Percentiles rank a stretch among this genome's conserved stretches.
These are phyloP conservation scores for Aureobasidium sp. DNA, from an alignment of 2,329 filamentous ascomycete genomes.

Conservation along the genomic window DNA sequence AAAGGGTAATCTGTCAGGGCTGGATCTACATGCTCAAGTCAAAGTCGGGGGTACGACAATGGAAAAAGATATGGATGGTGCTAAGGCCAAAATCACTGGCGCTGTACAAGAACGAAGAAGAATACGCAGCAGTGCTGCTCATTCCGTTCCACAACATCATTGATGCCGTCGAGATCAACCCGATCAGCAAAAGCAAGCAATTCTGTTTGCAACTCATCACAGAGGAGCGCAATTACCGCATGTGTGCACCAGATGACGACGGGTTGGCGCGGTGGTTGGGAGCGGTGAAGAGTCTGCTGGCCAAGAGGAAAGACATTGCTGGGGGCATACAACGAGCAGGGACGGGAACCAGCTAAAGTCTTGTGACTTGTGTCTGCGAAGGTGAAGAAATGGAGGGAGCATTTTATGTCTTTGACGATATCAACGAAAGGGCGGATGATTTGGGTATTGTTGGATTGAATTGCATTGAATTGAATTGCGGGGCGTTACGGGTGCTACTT, in stretches of 20 bases:
- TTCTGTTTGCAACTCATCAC: constrained; percentile 90
- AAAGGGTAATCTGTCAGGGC: constrained; percentile 90
- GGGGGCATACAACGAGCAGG: constrained; percentile 11
- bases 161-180: constrained; percentile 87
- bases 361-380: neutral
- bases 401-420: constrained; percentile 5
- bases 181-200: constrained; percentile 73
- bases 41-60: constrained; percentile 77
- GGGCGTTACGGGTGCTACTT: neutral
- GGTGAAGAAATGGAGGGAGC: neutral
- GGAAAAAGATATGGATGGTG: constrained; percentile 93
- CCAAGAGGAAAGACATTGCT: constrained; percentile 54
- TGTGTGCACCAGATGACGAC: constrained; percentile 67
- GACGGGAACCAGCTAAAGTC: neutral
- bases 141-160: constrained; percentile 72
- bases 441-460: neutral
- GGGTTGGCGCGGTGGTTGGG: constrained; percentile 76
- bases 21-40: constrained; percentile 79
- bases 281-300: constrained; percentile 78
- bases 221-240: constrained; percentile 62
- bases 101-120: constrained; percentile 85
- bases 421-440: neutral
- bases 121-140: constrained; percentile 82
- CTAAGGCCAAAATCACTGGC: constrained; percentile 77
- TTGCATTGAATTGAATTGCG: neutral